Evolutionary conservation across 768 basidiomycete species (phyloP), one percentile per base, ranked within the genome.

Genomic region (Pholiota microspora): DNA sequence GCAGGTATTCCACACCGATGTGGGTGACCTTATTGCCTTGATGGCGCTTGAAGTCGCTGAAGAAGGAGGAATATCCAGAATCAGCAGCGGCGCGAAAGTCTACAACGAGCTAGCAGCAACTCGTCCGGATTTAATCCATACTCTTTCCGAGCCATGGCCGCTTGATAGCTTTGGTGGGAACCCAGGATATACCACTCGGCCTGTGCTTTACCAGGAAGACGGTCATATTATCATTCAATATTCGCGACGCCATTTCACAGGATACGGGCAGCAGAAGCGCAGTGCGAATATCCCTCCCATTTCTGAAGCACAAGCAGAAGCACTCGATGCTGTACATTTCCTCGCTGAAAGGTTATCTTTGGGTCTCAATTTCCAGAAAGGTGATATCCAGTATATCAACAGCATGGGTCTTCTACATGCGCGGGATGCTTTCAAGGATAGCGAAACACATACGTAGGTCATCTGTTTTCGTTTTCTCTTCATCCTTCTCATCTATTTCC

Each of bases 351-450:
- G 75, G 51, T 72, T 71, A 58, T 71, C 72, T 27, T 66, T 79
- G 2, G 72, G 64, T 4, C 65, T 77, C 53, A 77, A 77, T 50
- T 77, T 78, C 67, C 68, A 75, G 59, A 78, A 77, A 57, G 77
- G 77, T 34, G 77, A 78, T 56, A 77, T 78, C 29, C 77, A 78
- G 57, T 78, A 77, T 59, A 77, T 78, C 64, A 78, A 77, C 58
- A 77, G 71, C 54, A 55, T 78, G 57, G 71, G 75, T 0, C 56
- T 78, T 40, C 63, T 78, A 45, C 77, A 78, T 58, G 75, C 75
- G 10, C 58, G 77, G 50, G 77, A 78, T 55, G 75, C 66, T 7
- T 78, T 78, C 57, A 58, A 62, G 29, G 77, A 78, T 58, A 71
- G 71, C 46, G 61, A 63, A n/a, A 67, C 73, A 56, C 69, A 77